Evolutionary conservation across 2,329 filamentous ascomycete genomes (phyloP), one percentile per base, ranked within the genome.

Genomic region (Aureobasidium sp.): DNA sequence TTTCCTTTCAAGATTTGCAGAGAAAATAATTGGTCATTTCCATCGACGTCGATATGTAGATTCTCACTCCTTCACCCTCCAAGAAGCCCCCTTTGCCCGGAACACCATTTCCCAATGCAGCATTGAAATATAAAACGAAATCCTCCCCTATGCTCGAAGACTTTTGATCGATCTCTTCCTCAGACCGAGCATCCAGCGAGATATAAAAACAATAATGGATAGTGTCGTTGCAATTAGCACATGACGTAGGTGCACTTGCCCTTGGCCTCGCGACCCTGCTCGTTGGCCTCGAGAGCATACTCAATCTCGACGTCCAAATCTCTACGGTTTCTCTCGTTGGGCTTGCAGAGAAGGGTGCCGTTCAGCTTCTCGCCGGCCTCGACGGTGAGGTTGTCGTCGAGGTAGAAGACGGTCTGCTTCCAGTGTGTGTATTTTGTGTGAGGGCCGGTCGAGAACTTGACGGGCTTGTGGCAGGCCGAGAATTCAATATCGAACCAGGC

Each of bases 401-500:
- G 82, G 79, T 99, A 99, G 80, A 99, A 97, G 65, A 99, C 94
- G 14, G 94, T 99, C 82, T 99, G 94, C 81, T 99, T 99, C 94
- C 94, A 99, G 83, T 99, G 94, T 20, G 94, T 99, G 80, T 97
- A 97, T 80, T 97, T 97, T 70, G 93, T 95, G 79, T 97, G 94
- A 31, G 94, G 94, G 25, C 94, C 94, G 20, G 94, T 99, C 60
- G 90, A 96, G 83, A 99, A 99, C 72, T 87, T 86, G 73, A 99
- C 91, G 36, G 91, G 90, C 84, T 97, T 97, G 84, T 99, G 94
- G 84, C 94, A 97, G 64, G 91, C 92, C 57, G 90, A 89, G 79
- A 99, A 99, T 73, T 97, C 93, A 70, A 99, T 97, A 74, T 99
- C 94, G 79, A 99, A 99, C 94, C 94, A 99, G 12, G 93, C 89